These are phyloP conservation scores for Chaetomidium leptoderma DNA, from an alignment of 495 filamentous ascomycete genomes.

Conservation along the genomic window DNA sequence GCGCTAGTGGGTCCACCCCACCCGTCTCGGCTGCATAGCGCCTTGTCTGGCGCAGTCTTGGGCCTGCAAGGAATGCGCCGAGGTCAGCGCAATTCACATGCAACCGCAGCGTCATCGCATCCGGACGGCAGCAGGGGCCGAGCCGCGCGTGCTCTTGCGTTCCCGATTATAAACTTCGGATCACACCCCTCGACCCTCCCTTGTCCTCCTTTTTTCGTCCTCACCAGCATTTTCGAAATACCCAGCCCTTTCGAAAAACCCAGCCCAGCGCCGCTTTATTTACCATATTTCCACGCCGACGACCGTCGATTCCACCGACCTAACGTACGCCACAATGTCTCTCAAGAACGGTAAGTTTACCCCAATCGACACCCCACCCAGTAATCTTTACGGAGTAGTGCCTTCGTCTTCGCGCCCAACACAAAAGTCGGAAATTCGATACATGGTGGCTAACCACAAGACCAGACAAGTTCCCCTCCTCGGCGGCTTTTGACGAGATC, in stretches of 20 bases:
- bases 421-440: not conserved
- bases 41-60: not conserved
- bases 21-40: conserved; percentile 13
- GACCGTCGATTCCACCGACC: conserved; percentile 12
- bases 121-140: conserved; percentile 9
- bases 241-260: not conserved
- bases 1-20: not conserved
- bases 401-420: no score
- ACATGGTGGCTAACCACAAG: conserved; percentile 13
- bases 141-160: conserved; percentile 1
- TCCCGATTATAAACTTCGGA: conserved; percentile 7
- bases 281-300: not conserved
- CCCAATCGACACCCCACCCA: not conserved
- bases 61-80: conserved; percentile 24
- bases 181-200: not conserved
- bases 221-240: not conserved
- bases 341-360: conserved; percentile 66
- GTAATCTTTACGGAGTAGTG: no score
- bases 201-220: not conserved
- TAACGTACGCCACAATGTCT: conserved; percentile 62
- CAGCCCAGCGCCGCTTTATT: not conserved
- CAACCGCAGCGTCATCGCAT: conserved; percentile 25
- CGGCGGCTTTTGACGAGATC: conserved; percentile 86
- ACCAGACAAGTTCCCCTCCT: conserved; percentile 83
- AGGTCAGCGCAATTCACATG: conserved; percentile 36